These are phyloP conservation scores for Cucumis cinereus DNA, from an alignment of 306 rosid genomes.

Conservation along the genomic window DNA sequence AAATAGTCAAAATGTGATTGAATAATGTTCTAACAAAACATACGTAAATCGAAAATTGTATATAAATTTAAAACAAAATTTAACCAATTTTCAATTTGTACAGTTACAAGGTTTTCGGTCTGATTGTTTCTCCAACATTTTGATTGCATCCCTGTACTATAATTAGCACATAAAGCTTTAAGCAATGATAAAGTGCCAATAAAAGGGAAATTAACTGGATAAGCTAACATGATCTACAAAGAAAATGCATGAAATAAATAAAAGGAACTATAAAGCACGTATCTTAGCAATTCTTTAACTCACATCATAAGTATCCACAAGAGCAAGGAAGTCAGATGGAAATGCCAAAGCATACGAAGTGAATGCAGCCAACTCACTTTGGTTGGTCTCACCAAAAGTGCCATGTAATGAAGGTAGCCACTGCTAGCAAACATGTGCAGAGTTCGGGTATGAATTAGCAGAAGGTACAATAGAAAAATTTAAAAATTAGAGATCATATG, in stretches of 20 bases:
- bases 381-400: conserved; percentile 85
- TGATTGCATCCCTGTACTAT: background rate
- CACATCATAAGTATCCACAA: conserved; percentile 97
- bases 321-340: conserved; percentile 81
- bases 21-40: background rate
- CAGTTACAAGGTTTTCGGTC: background rate
- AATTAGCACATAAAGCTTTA: background rate
- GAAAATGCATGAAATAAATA: background rate
- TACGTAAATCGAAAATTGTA: background rate
- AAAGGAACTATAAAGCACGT: background rate
- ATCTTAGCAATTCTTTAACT: conserved; percentile 14
- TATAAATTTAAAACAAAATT: background rate
- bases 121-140: background rate
- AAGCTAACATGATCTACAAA: background rate
- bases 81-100: background rate
- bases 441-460: background rate
- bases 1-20: background rate
- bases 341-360: conserved; percentile 91
- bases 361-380: conserved; percentile 93
- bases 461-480: background rate
- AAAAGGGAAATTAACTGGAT: background rate
- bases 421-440: conserved; percentile 38
- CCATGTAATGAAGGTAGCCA: conserved; percentile 46
- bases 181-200: background rate
- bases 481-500: background rate